Base-by-base conservation (phyloP, 768 basidiomycete genomes). In the Lyophyllum atratum region DNA sequence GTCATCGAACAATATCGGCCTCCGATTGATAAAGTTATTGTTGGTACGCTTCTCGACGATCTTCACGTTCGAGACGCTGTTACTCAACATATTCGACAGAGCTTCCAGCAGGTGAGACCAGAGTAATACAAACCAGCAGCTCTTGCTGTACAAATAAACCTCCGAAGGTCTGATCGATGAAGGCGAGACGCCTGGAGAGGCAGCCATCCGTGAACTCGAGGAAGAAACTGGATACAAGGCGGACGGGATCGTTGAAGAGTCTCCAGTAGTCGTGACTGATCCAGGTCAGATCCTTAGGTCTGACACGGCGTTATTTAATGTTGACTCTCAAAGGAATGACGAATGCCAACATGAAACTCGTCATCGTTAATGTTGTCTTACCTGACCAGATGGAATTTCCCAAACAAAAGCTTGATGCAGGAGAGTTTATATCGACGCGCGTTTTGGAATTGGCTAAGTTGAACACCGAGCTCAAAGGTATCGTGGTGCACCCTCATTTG, bases 1-100 rank as follows among this genome's bases (percentile, higher is more conserved):
- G 77, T 98, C 61, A 85, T 97, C 64, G 93, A 96, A 67, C 95
- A 97, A 68, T 98, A 89, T 70, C 85, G 96, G 24, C 94, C 96
- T 0, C 93, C 95, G 0, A 80, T 94, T 45, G 89, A 84, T 64
- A 87, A 85, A 59, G 80, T 82, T 60, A 80, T 91, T 57, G 80
- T 96, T 57, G 94, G 92, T 85, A 68, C 40, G 72, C 42, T 44
- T 49, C 39, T 59, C 33, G 11, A 29, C 29, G 28, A 24, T 31
- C 17, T 59, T 34, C 15, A 34, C 17, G n/a, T n/a, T n/a, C 60
- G 14, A 6, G n/a, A n/a, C n/a, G 10, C 15, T 43, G 15, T 48
- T n/a, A 40, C 24, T 37, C n/a, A 47, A 25, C 5, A 8, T 4
- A 17, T 17, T 25, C 34, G n/a, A 26, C 33, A 75, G 73, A 80